phyloP scores from a whole-genome alignment of 495 filamentous ascomycete species.

The Pseudoneurospora amorphoporcata region DNA sequence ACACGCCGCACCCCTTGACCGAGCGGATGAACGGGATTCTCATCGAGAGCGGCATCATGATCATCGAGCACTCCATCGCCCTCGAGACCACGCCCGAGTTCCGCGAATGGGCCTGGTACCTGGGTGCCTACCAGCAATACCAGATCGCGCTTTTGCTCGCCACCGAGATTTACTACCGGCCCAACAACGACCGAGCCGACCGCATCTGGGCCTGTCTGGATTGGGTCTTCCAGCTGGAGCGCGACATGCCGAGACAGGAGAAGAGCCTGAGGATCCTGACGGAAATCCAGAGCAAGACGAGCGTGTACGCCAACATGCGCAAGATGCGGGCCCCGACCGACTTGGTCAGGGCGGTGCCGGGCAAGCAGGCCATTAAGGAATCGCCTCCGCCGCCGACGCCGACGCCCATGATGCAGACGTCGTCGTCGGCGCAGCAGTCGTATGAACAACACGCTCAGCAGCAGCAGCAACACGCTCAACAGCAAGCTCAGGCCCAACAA shows the following conservation, averaged over 20 bases:
- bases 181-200: constrained; percentile 42
- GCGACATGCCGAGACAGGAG: constrained; percentile 29
- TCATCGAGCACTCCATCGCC: constrained; percentile 49
- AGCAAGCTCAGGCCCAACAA: neutral
- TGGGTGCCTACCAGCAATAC: constrained; percentile 45
- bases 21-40: constrained; percentile 36
- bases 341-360: constrained; percentile 24
- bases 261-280: constrained; percentile 31
- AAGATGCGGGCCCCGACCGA: constrained; percentile 36
- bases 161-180: constrained; percentile 45
- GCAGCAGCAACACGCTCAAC: constrained; percentile 3
- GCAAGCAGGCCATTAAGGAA: constrained; percentile 29
- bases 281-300: constrained; percentile 32
- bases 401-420: neutral
- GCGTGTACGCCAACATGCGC: constrained; percentile 31
- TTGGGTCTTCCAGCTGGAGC: constrained; percentile 55
- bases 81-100: constrained; percentile 47
- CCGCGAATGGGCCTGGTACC: constrained; percentile 44
- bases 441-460: constrained; percentile 2
- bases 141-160: constrained; percentile 44
- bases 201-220: constrained; percentile 62
- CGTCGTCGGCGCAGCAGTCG: neutral
- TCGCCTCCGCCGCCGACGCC: constrained; percentile 12
- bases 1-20: constrained; percentile 41
- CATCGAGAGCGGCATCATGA: constrained; percentile 39